These are phyloP conservation scores for Nicotiana otophora DNA, from an alignment of 257 asterid genomes.

Conservation along the genomic window DNA sequence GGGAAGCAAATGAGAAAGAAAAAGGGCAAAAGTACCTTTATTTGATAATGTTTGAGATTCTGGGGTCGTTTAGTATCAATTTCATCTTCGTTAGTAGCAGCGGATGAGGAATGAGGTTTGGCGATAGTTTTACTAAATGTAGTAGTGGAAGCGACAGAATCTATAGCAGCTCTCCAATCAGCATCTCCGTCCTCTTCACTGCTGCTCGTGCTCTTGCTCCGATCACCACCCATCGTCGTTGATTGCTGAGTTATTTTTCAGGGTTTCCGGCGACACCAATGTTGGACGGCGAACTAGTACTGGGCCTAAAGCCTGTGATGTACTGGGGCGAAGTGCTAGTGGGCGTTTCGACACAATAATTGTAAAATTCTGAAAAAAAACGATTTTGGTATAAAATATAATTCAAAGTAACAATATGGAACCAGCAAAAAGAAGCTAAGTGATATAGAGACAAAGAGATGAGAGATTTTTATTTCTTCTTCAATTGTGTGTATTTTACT, in stretches of 20 bases:
- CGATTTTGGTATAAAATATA: too few species aligned
- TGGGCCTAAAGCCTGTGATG: background rate
- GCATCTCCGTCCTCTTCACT: conserved; percentile 87
- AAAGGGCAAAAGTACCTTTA: conserved; percentile 38
- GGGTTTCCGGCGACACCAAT: background rate
- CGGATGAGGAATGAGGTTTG: conserved; percentile 6
- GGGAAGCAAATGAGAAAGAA: background rate
- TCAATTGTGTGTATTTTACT: too few species aligned
- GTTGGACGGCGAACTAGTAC: background rate
- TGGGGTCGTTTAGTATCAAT: conserved; percentile 32
- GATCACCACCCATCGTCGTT: conserved; percentile 36
- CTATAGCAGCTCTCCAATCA: conserved; percentile 80
- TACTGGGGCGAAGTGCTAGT: too few species aligned
- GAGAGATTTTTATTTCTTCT: too few species aligned
- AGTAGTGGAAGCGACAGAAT: conserved; percentile 47
- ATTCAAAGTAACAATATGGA: too few species aligned
- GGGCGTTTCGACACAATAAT: too few species aligned
- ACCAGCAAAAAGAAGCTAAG: too few species aligned
- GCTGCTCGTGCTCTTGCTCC: conserved; percentile 19
- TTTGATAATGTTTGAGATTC: conserved; percentile 60
- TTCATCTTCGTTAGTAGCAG: conserved; percentile 11
- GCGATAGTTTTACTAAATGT: conserved; percentile 9
- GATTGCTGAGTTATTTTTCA: background rate
- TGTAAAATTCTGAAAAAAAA: too few species aligned
- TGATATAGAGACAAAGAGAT: too few species aligned